Evolutionary conservation across 2,329 filamentous ascomycete genomes (phyloP), one percentile per base, ranked within the genome.

Genomic region (Penicillium sp.): DNA sequence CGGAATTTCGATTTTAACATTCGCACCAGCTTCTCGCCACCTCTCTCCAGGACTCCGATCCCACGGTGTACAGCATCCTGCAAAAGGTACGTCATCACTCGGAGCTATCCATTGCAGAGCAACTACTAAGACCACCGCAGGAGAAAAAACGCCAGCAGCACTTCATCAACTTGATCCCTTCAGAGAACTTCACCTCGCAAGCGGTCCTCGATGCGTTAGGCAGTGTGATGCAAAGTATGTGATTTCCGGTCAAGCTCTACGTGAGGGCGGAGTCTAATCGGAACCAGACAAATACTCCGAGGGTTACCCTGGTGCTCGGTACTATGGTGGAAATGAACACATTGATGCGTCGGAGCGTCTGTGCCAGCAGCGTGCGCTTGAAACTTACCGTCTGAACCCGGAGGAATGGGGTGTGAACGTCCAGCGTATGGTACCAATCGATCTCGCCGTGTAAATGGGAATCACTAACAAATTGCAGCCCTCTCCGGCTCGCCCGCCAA

Each of bases 361-460:
- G 32, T 96, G 90, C 68, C 92, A 96, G 70, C 76, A 86, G 62
- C 81, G 90, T 56, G 92, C 92, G 12, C 73, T 96, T 9, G 80
- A 94, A 67, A 80, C 90, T 0, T 96, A 94, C 65, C 80, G 83
- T 18, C 71, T 96, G 37, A 82, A 88, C 54, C 71, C 83, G 15
- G 82, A 85, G 64, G 80, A 93, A 69, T 96, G 90, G 90, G 90
- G 92, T 45, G 90, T 96, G 60, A 96, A 96, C 57, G 90, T 96
- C 15, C 90, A 96, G 64, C 75, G 84, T 86, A 65, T 56, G 79
- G 63, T 34, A 23, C 35, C 30, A 29, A 13, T 28, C 14, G 32
- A 11, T 18, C 22, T 32, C 15, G 30, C 18, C 32, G 32, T 43
- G 11, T 10, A 9, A 17, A 7, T 12, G 29, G 16, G 37, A 9